Percentiles rank a stretch among this genome's conserved stretches.
phyloP scores from a whole-genome alignment of 1,284 basidiomycete genomes.

The Cystobasidium sp. region DNA sequence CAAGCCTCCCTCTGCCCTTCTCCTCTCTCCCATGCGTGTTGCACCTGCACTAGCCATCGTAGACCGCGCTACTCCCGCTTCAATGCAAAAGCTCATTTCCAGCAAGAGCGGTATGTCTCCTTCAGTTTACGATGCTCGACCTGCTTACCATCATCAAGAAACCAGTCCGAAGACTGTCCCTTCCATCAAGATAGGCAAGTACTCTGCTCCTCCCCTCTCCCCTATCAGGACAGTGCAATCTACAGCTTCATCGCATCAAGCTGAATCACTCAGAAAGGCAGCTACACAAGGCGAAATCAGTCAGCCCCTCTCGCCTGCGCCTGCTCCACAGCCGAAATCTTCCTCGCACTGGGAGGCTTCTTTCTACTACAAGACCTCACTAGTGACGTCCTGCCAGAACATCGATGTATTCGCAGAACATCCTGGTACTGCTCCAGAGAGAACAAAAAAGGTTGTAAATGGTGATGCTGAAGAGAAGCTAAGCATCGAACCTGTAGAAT shows the following conservation, averaged over 20 bases:
- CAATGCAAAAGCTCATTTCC: not conserved
- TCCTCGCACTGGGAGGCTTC: no score
- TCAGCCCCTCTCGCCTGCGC: not conserved
- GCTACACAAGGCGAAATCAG: not conserved
- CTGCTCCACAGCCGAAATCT: not conserved
- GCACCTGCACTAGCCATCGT: not conserved
- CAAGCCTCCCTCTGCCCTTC: not conserved
- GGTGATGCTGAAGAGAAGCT: no score
- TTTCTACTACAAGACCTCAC: no score
- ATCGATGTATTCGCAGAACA: no score
- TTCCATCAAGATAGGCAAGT: not conserved
- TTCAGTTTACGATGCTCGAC: conserved; percentile 1
- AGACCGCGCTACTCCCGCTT: not conserved
- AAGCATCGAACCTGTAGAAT: no score
- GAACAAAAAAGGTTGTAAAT: no score
- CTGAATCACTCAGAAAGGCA: not conserved
- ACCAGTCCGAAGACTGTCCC: not conserved
- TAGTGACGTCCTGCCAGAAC: no score
- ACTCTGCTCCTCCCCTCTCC: not conserved
- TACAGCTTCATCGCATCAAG: not conserved
- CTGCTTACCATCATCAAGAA: conserved; percentile 4
- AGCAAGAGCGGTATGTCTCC: conserved; percentile 5
- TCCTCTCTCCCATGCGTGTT: not conserved
- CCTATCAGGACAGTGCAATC: not conserved
- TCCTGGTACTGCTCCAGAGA: no score